Base-by-base conservation (phyloP, 163 green algal species). In the Prototheca wickerhamii region DNA sequence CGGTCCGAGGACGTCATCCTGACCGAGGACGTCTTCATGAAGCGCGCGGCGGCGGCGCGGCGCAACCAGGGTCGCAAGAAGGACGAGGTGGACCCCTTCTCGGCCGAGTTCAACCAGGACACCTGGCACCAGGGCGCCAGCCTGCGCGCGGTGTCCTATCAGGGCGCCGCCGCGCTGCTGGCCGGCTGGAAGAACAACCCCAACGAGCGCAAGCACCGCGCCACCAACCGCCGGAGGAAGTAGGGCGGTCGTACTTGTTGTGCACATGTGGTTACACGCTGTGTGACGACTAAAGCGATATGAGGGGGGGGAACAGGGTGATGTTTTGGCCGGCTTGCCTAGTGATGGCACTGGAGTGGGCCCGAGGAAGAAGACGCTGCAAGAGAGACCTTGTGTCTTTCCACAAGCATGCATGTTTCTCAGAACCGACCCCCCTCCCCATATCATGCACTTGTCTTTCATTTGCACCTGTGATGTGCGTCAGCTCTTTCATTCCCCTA, bases 111-210 rank as follows among this genome's bases (percentile, higher is more conserved):
- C 42, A 67, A 62, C 15, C 59, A 67, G 20, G 78, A 81, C 63
- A 82, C 77, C 15, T 88, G 82, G 81, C 77, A 87, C 61, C 31
- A 71, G 51, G 56, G 53, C 18, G 46, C 46, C 5, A 18, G 46
- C 18, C 23, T 54, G 46, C 15, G 46, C 15, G 23, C 46, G 5
- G 18, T 54, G 26, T 56, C 64, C 31, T 50, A 72, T 55, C 75
- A 80, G 64, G 75, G 76, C 4, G 68, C 72, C 1, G 76, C 74
- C 10, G 69, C 81, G 46, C 61, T 86, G 61, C 55, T 89, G 61
- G 74, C 79, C 6, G 68, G 67, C 12, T 91, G 82, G 82, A 89
- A 88, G 72, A 76, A 87, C 70, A 95, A 95, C 67, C 88, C 88
- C 52, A 95, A 95, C 65, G 87, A 93, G 80, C 69, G 79, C 53